phyloP scores from a whole-genome alignment of 768 basidiomycete species.

The Suillus occidentalis region DNA sequence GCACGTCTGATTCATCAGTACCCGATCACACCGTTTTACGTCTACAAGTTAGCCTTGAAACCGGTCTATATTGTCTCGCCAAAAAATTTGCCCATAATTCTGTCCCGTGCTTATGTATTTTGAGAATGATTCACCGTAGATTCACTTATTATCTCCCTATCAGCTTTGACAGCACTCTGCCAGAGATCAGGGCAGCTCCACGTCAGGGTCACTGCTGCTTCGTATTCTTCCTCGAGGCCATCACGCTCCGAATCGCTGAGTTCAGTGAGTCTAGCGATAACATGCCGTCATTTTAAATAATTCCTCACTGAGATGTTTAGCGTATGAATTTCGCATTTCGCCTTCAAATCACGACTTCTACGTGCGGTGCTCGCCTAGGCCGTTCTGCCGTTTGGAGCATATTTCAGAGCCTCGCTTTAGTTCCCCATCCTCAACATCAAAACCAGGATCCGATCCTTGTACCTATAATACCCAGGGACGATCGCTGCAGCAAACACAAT shows the following conservation, averaged over 20 bases:
- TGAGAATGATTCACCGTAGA: conserved; percentile 33
- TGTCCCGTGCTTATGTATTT: conserved; percentile 37
- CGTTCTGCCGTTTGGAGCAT: conserved; percentile 31
- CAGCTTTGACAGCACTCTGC: neutral
- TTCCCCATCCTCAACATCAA: neutral
- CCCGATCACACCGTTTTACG: conserved; percentile 36
- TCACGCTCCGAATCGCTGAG: conserved; percentile 39
- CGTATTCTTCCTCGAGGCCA: conserved; percentile 34
- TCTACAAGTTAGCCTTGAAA: conserved; percentile 16
- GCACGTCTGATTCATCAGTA: conserved; percentile 30
- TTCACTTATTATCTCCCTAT: conserved; percentile 10
- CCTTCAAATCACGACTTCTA: conserved; percentile 23
- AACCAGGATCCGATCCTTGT: conserved; percentile 4
- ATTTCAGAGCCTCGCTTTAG: conserved; percentile 29
- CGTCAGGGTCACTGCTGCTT: conserved; percentile 29
- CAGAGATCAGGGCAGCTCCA: neutral
- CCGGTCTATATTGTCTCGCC: conserved; percentile 21
- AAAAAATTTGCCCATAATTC: conserved; percentile 31
- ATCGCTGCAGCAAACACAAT: neutral
- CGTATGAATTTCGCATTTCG: conserved; percentile 38
- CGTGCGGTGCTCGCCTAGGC: conserved; percentile 36
- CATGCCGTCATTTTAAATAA: conserved; percentile 32
- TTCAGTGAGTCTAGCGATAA: conserved; percentile 24
- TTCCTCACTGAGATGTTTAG: conserved; percentile 30
- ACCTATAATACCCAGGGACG: neutral